Evolutionary conservation across 2,329 filamentous ascomycete species (phyloP).

Genomic region (Neopestalotiopsis rosae): DNA sequence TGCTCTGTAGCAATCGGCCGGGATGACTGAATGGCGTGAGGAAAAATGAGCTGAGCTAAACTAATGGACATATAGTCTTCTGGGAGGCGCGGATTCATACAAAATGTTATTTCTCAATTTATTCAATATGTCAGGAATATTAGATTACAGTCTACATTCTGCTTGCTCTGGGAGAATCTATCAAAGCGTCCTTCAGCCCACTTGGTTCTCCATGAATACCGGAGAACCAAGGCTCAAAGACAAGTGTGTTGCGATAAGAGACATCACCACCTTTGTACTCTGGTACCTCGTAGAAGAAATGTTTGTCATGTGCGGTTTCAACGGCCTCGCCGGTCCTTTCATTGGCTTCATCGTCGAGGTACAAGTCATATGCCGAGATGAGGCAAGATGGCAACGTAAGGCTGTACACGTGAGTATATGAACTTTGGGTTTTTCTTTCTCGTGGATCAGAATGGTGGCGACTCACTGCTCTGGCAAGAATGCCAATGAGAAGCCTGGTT

Average conservation of each 20-base stretch:
- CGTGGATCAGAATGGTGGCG: not conserved
- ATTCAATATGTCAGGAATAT: not conserved
- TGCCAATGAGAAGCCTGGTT: constrained; percentile 1
- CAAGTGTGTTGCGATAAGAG: not conserved
- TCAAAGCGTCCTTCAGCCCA: not conserved
- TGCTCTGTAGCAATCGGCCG: not conserved
- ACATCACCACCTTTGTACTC: constrained; percentile 13
- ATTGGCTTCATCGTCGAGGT: constrained; percentile 7
- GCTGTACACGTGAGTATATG: not conserved
- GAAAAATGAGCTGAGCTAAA: not conserved
- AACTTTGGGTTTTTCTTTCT: not conserved
- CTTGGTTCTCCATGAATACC: constrained; percentile 9
- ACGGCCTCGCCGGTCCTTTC: constrained; percentile 8
- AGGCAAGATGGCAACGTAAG: constrained; percentile 5
- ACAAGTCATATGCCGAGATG: constrained; percentile 5
- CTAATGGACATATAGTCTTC: not conserved
- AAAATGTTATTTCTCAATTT: no score
- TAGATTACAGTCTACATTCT: not conserved
- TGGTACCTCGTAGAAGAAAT: constrained; percentile 11
- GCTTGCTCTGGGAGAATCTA: not conserved
- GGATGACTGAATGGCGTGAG: not conserved
- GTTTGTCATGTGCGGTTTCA: constrained; percentile 12
- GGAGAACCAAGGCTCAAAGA: constrained; percentile 14
- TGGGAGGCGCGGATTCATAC: not conserved
- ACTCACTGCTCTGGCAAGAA: constrained; percentile 14